Conservation (phyloP, 352 stramenopile species). For the Phytophthora litchii region DNA sequence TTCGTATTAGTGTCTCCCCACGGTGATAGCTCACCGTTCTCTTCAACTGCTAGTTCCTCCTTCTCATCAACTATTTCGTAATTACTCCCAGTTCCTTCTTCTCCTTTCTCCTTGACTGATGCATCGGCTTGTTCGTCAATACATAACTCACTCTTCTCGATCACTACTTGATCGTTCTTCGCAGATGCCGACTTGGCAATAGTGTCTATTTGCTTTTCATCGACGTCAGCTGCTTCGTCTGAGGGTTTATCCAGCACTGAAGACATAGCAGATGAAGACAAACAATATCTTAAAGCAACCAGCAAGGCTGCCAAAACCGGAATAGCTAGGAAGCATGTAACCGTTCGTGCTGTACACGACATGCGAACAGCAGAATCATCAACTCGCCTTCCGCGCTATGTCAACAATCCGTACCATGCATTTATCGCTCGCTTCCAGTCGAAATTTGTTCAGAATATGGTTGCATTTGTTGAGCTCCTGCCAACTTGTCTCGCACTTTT, state of each 20-base stretch:
- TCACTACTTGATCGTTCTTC: not conserved
- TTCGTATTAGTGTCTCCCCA: slow-evolving; percentile 20
- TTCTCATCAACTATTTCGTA: not conserved
- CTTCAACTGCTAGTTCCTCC: slow-evolving; percentile 1
- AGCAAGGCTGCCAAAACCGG: slow-evolving; percentile 2
- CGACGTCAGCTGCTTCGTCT: slow-evolving; percentile 1
- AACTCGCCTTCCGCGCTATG: no score
- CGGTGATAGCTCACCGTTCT: slow-evolving; percentile 4
- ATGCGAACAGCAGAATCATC: no score
- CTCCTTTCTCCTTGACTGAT: not conserved
- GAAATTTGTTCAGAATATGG: slow-evolving; percentile 35
- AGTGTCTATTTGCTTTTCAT: slow-evolving; percentile 1
- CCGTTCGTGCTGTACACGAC: slow-evolving; percentile 7
- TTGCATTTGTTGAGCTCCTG: slow-evolving; percentile 38
- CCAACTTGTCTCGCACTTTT: slow-evolving; percentile 19
- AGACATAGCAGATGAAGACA: slow-evolving; percentile 7
- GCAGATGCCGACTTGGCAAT: not conserved
- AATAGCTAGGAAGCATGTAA: slow-evolving; percentile 21
- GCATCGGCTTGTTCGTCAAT: not conserved
- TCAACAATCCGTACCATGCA: slow-evolving; percentile 1
- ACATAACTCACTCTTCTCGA: not conserved
- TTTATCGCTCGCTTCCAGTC: slow-evolving; percentile 8
- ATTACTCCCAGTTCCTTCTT: slow-evolving; percentile 1
- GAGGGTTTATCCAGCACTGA: slow-evolving; percentile 9
- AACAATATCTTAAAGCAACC: slow-evolving; percentile 12